phyloP scores from a whole-genome alignment of 169 alveolate genomes.

The Plasmodium gonderi region DNA sequence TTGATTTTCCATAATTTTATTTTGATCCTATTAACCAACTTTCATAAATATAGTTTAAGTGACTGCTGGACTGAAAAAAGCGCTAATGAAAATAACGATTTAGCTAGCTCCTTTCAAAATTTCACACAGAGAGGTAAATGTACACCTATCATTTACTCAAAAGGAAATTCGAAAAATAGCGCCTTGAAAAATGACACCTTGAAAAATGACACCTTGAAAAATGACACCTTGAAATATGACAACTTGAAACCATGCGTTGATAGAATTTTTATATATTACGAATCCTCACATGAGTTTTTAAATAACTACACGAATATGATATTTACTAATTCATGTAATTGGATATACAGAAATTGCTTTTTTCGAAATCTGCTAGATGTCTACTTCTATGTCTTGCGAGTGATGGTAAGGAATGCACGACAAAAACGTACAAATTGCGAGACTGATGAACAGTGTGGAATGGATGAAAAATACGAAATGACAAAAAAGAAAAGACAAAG shows the following conservation, averaged over 20 bases:
- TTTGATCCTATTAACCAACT: conserved; percentile 4
- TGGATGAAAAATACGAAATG: background rate
- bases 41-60: background rate
- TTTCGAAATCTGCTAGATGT: conserved; percentile 38
- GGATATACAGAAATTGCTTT: conserved; percentile 7
- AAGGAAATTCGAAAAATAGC: background rate
- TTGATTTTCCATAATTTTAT: conserved; percentile 41
- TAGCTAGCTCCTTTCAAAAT: background rate
- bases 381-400: conserved; percentile 24
- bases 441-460: too few species aligned
- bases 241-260: background rate
- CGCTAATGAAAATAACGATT: background rate
- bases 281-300: conserved; percentile 27
- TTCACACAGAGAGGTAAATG: background rate
- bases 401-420: conserved; percentile 6
- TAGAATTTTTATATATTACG: conserved; percentile 27
- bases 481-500: background rate
- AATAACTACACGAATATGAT: conserved; percentile 17
- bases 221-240: background rate
- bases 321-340: conserved; percentile 12
- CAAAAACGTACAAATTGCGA: too few species aligned
- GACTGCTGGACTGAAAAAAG: background rate
- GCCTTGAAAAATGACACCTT: background rate
- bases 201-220: background rate
- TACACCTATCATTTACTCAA: background rate